Conservation (phyloP, 2,329 filamentous ascomycete genomes). For the Hypoxylon sp. region DNA sequence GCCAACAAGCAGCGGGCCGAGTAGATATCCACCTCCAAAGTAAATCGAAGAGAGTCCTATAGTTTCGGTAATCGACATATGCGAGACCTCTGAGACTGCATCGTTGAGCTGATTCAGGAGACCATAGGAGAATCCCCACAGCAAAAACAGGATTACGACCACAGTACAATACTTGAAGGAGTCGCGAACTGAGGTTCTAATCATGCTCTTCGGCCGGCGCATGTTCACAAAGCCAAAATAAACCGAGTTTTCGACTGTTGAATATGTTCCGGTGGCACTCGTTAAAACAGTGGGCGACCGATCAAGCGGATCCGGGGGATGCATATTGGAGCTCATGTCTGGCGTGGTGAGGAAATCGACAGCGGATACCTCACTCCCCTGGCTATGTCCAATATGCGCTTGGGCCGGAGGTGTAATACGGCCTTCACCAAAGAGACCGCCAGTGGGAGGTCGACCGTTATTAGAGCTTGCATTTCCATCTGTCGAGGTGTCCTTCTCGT, state of each 20-base stretch:
- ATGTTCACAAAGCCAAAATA: slow-evolving; percentile 87
- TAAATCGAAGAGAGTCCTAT: slow-evolving; percentile 79
- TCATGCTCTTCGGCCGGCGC: slow-evolving; percentile 77
- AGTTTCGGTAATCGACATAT: slow-evolving; percentile 73
- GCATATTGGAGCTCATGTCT: slow-evolving; percentile 46
- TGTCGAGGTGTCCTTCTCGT: slow-evolving; percentile 44
- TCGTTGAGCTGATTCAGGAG: slow-evolving; percentile 85
- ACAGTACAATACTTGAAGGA: slow-evolving; percentile 80
- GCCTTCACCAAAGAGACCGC: slow-evolving; percentile 27
- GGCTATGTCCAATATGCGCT: slow-evolving; percentile 39
- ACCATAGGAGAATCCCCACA: slow-evolving; percentile 94
- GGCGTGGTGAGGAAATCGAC: slow-evolving; percentile 66
- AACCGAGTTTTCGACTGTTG: slow-evolving; percentile 61
- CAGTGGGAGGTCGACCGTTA: slow-evolving; percentile 35
- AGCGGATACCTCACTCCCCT: slow-evolving; percentile 54
- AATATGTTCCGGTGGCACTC: slow-evolving; percentile 54
- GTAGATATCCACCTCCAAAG: slow-evolving; percentile 78
- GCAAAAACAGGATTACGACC: slow-evolving; percentile 85
- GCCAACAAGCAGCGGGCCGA: slow-evolving; percentile 78
- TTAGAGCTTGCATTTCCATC: slow-evolving; percentile 47
- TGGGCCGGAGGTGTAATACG: slow-evolving; percentile 34
- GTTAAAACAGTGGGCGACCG: slow-evolving; percentile 53
- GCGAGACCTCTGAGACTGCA: slow-evolving; percentile 73
- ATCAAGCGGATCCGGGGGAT: slow-evolving; percentile 37
- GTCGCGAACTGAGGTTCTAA: slow-evolving; percentile 73